Percentiles rank a stretch among this genome's conserved stretches.
phyloP scores from a whole-genome alignment of 2,329 filamentous ascomycete genomes.

The Aspergillus novoparasiticus region DNA sequence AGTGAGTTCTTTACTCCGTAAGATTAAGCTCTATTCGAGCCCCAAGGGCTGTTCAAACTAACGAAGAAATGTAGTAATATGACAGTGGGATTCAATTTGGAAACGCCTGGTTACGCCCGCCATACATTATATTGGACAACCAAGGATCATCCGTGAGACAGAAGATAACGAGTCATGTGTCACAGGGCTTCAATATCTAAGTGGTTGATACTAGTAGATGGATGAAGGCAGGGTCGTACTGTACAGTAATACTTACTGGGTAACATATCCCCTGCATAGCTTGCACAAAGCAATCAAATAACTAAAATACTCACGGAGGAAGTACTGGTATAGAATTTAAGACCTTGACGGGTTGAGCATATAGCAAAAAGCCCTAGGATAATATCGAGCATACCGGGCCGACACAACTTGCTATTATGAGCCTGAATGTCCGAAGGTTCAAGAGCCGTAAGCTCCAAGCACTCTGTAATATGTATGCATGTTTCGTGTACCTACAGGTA shows the following conservation, averaged over 20 bases:
- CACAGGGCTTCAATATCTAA: no score
- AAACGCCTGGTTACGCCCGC: not conserved
- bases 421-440: not conserved
- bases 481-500: conserved; percentile 15
- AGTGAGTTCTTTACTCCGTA: not conserved
- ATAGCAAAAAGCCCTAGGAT: not conserved
- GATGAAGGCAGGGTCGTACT: no score
- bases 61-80: no score
- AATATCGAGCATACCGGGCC: not conserved
- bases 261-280: no score
- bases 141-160: no score
- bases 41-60: no score
- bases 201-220: no score
- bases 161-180: no score
- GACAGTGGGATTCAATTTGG: not conserved
- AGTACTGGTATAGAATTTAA: not conserved
- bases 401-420: not conserved
- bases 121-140: not conserved
- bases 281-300: no score
- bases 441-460: not conserved
- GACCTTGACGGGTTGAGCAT: not conserved
- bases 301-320: no score
- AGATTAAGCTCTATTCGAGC: not conserved
- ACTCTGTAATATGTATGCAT: conserved; percentile 11
- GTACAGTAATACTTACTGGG: no score